These are phyloP conservation scores for Pleurotus tuoliensis DNA, from an alignment of 768 basidiomycete species.

Conservation along the genomic window DNA sequence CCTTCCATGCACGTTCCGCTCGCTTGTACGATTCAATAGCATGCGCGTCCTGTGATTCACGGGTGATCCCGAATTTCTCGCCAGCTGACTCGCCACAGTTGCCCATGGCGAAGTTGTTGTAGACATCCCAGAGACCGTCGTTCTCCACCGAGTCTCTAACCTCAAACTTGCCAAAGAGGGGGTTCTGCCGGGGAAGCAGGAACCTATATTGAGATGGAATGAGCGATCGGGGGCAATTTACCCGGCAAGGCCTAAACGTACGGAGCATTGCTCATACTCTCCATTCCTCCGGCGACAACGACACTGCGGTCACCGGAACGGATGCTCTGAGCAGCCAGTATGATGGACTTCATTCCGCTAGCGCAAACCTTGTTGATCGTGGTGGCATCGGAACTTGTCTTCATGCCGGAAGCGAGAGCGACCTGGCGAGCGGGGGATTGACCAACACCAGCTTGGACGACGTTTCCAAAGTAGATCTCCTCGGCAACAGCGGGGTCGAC, in stretches of 20 bases:
- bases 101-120: conserved; percentile 98
- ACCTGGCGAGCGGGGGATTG: conserved; percentile 99
- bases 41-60: conserved; percentile 86
- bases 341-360: conserved; percentile 93
- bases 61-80: conserved; percentile 74
- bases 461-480: conserved; percentile 97
- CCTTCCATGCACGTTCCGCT: conserved; percentile 86
- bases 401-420: conserved; percentile 85
- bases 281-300: conserved; percentile 96
- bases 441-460: conserved; percentile 95
- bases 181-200: conserved; percentile 77
- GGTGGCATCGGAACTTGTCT: conserved; percentile 85
- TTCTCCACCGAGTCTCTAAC: conserved; percentile 82
- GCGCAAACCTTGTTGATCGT: conserved; percentile 99
- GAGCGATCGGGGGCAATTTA: background rate
- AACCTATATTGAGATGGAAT: conserved; percentile 42
- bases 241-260: conserved; percentile 40
- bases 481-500: conserved; percentile 83
- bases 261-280: conserved; percentile 99
- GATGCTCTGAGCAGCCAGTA: conserved; percentile 89
- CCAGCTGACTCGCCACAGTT: conserved; percentile 91
- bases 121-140: conserved; percentile 96
- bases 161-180: conserved; percentile 85
- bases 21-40: conserved; percentile 95
- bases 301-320: conserved; percentile 80